Conservation (phyloP, 2,329 filamentous ascomycete species). For the Ascochyta koolunga region DNA sequence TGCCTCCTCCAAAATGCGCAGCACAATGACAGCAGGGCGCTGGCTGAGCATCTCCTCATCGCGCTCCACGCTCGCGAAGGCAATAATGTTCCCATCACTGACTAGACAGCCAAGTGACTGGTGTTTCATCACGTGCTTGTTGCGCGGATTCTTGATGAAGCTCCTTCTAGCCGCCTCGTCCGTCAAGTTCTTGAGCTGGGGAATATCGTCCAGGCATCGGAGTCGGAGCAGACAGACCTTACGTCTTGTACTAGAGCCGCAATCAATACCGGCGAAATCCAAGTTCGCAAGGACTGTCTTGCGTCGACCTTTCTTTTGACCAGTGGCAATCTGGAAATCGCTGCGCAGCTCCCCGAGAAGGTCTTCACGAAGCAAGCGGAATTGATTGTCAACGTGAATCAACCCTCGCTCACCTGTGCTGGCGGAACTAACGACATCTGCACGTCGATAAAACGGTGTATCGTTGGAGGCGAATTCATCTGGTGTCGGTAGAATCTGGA, state of each 20-base stretch:
- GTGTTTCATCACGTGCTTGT: slow-evolving; percentile 62
- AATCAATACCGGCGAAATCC: slow-evolving; percentile 48
- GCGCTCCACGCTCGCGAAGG: slow-evolving; percentile 65
- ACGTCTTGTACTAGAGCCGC: slow-evolving; percentile 39
- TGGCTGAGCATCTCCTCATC: slow-evolving; percentile 54
- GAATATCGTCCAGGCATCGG: slow-evolving; percentile 52
- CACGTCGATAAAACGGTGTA: slow-evolving; percentile 61
- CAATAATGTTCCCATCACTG: slow-evolving; percentile 58
- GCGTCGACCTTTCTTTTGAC: slow-evolving; percentile 56
- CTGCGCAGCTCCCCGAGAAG: slow-evolving; percentile 70
- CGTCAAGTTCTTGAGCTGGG: slow-evolving; percentile 46
- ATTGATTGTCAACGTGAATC: slow-evolving; percentile 72
- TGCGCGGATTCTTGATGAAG: slow-evolving; percentile 52
- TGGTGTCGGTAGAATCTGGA: slow-evolving; percentile 69
- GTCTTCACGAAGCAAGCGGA: slow-evolving; percentile 73
- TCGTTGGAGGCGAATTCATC: slow-evolving; percentile 65
- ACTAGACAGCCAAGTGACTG: slow-evolving; percentile 67
- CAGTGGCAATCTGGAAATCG: slow-evolving; percentile 61
- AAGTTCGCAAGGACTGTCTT: slow-evolving; percentile 51
- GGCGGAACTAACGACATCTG: slow-evolving; percentile 56
- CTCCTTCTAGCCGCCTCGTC: slow-evolving; percentile 48
- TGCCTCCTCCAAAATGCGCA: slow-evolving; percentile 58
- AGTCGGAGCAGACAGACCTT: slow-evolving; percentile 51
- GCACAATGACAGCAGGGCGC: slow-evolving; percentile 54
- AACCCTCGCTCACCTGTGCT: slow-evolving; percentile 48